phyloP scores from a whole-genome alignment of 768 basidiomycete genomes.

The Kwoniella dendrophila region DNA sequence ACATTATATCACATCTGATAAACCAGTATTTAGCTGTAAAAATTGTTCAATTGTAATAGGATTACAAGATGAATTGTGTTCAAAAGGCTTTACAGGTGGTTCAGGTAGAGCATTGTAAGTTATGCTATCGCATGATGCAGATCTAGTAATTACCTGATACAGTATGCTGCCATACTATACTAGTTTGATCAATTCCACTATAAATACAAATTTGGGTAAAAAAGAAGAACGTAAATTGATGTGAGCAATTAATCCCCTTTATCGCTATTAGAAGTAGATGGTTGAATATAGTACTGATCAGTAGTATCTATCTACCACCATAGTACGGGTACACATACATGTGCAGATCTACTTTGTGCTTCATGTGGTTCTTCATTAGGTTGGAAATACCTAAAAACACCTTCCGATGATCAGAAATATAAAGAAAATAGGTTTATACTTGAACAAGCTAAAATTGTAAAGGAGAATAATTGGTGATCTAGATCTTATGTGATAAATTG shows the following conservation, averaged over 20 bases:
- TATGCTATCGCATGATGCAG: not conserved
- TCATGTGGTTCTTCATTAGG: slow-evolving; percentile 45
- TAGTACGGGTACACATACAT: slow-evolving; percentile 54
- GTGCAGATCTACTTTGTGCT: slow-evolving; percentile 50
- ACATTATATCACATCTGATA: slow-evolving; percentile 41
- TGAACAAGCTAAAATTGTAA: slow-evolving; percentile 52
- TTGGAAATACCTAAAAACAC: slow-evolving; percentile 54
- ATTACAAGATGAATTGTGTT: slow-evolving; percentile 54
- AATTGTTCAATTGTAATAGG: slow-evolving; percentile 43
- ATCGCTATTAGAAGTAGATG: not conserved
- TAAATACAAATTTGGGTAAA: slow-evolving; percentile 53
- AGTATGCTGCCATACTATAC: not conserved
- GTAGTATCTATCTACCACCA: not conserved
- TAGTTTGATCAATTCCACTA: slow-evolving; percentile 54
- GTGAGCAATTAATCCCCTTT: slow-evolving; percentile 24
- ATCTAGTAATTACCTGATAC: not conserved
- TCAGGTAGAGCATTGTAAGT: slow-evolving; percentile 53
- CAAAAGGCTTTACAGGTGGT: slow-evolving; percentile 53
- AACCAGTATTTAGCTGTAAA: slow-evolving; percentile 39
- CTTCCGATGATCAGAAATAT: slow-evolving; percentile 53
- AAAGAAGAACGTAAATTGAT: slow-evolving; percentile 49
- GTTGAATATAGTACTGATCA: not conserved
- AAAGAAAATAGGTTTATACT: slow-evolving; percentile 56
- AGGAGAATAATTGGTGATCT: slow-evolving; percentile 54
- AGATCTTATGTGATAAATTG: not conserved